Conservation (phyloP, 306 rosid genomes). For the Fagus crenata region DNA sequence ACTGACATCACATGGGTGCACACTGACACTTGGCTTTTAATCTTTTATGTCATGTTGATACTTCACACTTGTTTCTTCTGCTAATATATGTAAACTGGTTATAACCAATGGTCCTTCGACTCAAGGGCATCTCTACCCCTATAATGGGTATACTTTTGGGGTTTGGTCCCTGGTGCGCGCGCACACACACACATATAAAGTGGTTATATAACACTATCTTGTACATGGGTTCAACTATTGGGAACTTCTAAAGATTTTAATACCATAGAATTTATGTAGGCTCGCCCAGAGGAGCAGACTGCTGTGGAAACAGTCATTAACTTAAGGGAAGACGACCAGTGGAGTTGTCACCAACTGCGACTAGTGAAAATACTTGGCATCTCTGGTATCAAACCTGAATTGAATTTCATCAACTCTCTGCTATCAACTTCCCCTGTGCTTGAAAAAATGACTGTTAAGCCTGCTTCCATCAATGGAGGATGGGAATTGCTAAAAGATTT, state of each 20-base stretch:
- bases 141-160: too few relatives aligned
- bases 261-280: conserved; percentile 33
- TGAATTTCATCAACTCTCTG: conserved; percentile 51
- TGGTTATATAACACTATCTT: background rate
- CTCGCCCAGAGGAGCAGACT: conserved; percentile 39
- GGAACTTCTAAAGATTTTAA: conserved; percentile 15
- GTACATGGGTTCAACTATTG: conserved; percentile 6
- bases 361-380: conserved; percentile 47
- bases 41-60: background rate
- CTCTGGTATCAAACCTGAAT: conserved; percentile 41
- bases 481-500: conserved; percentile 45
- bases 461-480: conserved; percentile 28
- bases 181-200: background rate
- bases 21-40: background rate
- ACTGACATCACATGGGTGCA: background rate
- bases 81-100: background rate
- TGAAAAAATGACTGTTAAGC: conserved; percentile 55
- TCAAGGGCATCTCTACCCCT: too few relatives aligned
- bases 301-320: background rate
- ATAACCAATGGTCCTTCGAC: too few relatives aligned
- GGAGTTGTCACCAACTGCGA: conserved; percentile 36
- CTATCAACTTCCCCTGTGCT: conserved; percentile 50
- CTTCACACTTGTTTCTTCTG: conserved; percentile 9
- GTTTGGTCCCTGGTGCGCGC: too few relatives aligned
- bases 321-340: conserved; percentile 31